Evolutionary conservation across 1,284 basidiomycete species (phyloP).

Genomic region (Ustilago crameri): DNA sequence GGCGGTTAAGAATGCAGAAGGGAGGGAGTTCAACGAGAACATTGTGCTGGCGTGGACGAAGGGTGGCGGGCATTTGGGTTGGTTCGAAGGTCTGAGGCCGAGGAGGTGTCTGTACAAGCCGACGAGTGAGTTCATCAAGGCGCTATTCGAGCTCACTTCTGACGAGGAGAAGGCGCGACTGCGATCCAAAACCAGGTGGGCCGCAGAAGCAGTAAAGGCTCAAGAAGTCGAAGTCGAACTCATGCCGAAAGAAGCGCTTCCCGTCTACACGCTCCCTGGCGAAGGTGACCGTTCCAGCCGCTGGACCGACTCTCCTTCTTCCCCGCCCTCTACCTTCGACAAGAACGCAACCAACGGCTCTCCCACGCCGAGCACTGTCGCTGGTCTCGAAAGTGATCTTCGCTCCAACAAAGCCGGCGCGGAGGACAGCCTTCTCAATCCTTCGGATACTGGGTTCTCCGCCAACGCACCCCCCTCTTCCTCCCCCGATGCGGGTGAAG

Average conservation of each 20-base stretch:
- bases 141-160: conserved; percentile 42
- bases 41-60: conserved; percentile 80
- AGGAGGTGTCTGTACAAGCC: conserved; percentile 61
- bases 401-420: conserved; percentile 14
- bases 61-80: conserved; percentile 91
- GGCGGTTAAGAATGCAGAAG: conserved; percentile 69
- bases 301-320: conserved; percentile 15
- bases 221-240: conserved; percentile 50
- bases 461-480: conserved; percentile 20
- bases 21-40: conserved; percentile 73
- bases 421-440: conserved; percentile 33
- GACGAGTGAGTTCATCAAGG: conserved; percentile 55
- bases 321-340: neutral
- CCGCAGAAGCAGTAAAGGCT: conserved; percentile 18
- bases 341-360: neutral
- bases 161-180: conserved; percentile 23
- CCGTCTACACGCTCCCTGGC: conserved; percentile 43
- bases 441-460: conserved; percentile 32
- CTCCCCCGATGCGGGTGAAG: conserved; percentile 2
- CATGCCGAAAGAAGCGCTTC: conserved; percentile 49
- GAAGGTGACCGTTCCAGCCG: conserved; percentile 27
- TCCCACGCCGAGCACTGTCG: conserved; percentile 18
- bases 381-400: conserved; percentile 23
- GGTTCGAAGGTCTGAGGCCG: conserved; percentile 76
- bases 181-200: conserved; percentile 34